Conservation (phyloP, 2,329 filamentous ascomycete genomes). For the Alternaria infectoria region DNA sequence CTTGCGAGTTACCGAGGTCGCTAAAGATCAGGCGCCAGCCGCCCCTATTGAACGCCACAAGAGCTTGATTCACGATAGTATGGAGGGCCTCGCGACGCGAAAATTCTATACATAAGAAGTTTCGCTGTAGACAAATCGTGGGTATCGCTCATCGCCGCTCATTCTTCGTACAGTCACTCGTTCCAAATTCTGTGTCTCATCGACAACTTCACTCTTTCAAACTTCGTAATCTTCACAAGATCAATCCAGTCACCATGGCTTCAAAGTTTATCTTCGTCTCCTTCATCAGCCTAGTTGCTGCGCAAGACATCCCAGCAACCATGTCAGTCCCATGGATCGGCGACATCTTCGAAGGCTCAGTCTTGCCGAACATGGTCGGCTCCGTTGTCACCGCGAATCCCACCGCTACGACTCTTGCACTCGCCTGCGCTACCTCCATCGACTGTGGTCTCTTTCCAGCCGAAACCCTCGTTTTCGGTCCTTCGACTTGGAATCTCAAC, state of each 20-base stretch:
- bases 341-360: background rate
- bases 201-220: background rate
- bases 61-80: background rate
- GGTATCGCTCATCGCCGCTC: background rate
- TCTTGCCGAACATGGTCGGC: constrained; percentile 4
- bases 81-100: background rate
- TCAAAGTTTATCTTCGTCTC: constrained; percentile 8
- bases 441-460: constrained; percentile 32
- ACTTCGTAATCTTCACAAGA: background rate
- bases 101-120: background rate
- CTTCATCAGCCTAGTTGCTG: constrained; percentile 12
- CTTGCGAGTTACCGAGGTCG: background rate
- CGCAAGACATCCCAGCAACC: constrained; percentile 16
- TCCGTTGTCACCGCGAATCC: constrained; percentile 23
- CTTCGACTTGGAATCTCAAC: constrained; percentile 26
- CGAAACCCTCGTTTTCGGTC: constrained; percentile 24
- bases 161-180: background rate
- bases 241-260: constrained; percentile 2
- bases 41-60: constrained; percentile 5
- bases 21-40: constrained; percentile 2
- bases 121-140: background rate
- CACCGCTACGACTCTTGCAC: constrained; percentile 15
- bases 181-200: background rate
- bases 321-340: constrained; percentile 18
- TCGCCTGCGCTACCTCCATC: constrained; percentile 7